Evolutionary conservation across 495 filamentous ascomycete genomes (phyloP).

Genomic region (Hypomontagnella submonticulosa): DNA sequence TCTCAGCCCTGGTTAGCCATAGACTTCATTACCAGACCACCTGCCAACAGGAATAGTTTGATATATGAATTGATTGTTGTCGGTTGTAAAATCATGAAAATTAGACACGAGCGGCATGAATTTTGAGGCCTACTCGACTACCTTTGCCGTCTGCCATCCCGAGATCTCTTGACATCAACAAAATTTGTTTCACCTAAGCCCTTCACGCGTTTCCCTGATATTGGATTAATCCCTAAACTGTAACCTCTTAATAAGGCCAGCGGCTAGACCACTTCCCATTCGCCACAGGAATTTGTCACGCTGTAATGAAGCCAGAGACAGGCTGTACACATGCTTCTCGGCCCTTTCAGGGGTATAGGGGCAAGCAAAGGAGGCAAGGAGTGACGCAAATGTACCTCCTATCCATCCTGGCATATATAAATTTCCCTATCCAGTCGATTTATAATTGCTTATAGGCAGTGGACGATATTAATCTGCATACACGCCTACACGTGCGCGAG

Average conservation of each 20-base stretch:
- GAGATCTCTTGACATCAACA: too few relatives aligned
- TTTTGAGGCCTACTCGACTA: too few relatives aligned
- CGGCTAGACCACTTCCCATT: conserved; percentile 22
- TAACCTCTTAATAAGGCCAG: conserved; percentile 15
- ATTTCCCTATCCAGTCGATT: conserved; percentile 22
- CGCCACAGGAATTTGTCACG: conserved; percentile 41
- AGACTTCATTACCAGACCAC: too few relatives aligned
- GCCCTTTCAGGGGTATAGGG: conserved; percentile 30
- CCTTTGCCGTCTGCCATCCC: too few relatives aligned
- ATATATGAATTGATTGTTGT: too few relatives aligned
- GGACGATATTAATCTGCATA: conserved; percentile 30
- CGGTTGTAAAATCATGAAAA: too few relatives aligned
- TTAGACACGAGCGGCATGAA: too few relatives aligned
- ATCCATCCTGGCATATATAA: conserved; percentile 6
- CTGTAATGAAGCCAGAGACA: conserved; percentile 14
- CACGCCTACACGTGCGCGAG: conserved; percentile 34
- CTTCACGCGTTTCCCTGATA: conserved; percentile 1
- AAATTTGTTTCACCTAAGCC: too few relatives aligned
- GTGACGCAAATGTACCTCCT: conserved; percentile 7
- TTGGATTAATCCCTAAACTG: background rate
- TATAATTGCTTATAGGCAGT: conserved; percentile 39
- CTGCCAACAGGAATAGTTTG: too few relatives aligned
- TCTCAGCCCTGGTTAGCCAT: too few relatives aligned
- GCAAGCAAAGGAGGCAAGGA: conserved; percentile 9
- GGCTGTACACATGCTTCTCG: conserved; percentile 18